Evolutionary conservation across 257 asterid species (phyloP), one percentile per base, ranked within the genome.

Genomic region (Solanum microdontum): DNA sequence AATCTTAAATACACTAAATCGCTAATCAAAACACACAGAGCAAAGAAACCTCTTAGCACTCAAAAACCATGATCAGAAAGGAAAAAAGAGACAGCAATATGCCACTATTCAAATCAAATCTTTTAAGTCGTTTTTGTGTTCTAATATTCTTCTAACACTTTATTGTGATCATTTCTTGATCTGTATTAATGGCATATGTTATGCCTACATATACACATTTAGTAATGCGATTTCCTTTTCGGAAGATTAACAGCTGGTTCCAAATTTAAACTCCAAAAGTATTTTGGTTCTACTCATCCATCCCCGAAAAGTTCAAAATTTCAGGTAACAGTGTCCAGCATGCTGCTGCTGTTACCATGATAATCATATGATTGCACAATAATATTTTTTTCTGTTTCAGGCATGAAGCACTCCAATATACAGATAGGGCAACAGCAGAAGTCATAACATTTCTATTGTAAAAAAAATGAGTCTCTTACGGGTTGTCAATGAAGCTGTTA

Each of bases 401-500:
- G 13, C 37, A 77, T 77, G 37, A 77, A 40, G 33, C 84, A 39
- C 84, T 79, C 26, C 84, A 79, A 24, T 15, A 79, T 43, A 26
- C 48, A 77, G 12, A 11, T 45, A 15, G 68, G 26, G 84, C 39
- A 45, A 45, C 64, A 28, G 10, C 17, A 80, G 24, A 45, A 45
- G 33, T 32, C 83, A 79, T 43, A 40, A 45, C 84, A 26, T 80
- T 45, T 26, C 13, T 43, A 24, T 14, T 43, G 23, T 43, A 87
- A 69, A 48, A 64, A 70, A 23, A 62, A 43, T n/a, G 87, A 68
- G 89, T 82, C 79, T 76, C 99, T 92, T 93, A 97, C 99, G 93
- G 98, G 87, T 97, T 97, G 92, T 97, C 99, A n/a, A 96, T 93
- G 89, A 95, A 97, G 92, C 99, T 96, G 93, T 97, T 97, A 87